These are phyloP conservation scores for Boletus patriciae DNA, from an alignment of 768 basidiomycete species.

Conservation along the genomic window DNA sequence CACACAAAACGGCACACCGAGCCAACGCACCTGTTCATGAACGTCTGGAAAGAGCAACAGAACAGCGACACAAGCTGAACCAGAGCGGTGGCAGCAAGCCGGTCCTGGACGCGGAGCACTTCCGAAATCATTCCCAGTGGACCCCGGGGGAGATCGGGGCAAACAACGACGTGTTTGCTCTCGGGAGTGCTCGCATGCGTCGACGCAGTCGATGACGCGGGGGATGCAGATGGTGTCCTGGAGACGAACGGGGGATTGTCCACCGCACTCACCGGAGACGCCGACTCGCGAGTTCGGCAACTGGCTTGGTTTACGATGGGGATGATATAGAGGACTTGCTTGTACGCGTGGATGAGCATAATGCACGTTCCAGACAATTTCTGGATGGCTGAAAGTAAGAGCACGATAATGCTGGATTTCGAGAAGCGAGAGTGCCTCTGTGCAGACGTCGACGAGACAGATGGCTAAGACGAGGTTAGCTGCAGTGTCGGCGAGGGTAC, in stretches of 20 bases:
- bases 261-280: not conserved
- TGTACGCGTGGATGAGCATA: constrained; percentile 65
- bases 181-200: constrained; percentile 9
- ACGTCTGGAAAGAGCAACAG: constrained; percentile 47
- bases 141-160: constrained; percentile 42
- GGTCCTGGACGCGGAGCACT: constrained; percentile 47
- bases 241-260: constrained; percentile 1
- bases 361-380: constrained; percentile 68
- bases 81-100: constrained; percentile 48
- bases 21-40: constrained; percentile 55
- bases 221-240: constrained; percentile 22
- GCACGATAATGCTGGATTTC: constrained; percentile 59
- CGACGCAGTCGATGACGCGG: constrained; percentile 27
- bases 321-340: constrained; percentile 61
- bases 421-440: constrained; percentile 37
- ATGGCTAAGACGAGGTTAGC: constrained; percentile 16
- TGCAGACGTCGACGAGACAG: constrained; percentile 30
- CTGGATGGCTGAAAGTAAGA: constrained; percentile 74
- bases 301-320: constrained; percentile 57
- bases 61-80: constrained; percentile 49
- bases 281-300: not conserved
- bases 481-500: not conserved
- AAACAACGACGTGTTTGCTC: not conserved
- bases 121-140: constrained; percentile 49
- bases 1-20: not conserved